Conservation (phyloP, 1,284 basidiomycete species). For the Vanrija humicola region DNA sequence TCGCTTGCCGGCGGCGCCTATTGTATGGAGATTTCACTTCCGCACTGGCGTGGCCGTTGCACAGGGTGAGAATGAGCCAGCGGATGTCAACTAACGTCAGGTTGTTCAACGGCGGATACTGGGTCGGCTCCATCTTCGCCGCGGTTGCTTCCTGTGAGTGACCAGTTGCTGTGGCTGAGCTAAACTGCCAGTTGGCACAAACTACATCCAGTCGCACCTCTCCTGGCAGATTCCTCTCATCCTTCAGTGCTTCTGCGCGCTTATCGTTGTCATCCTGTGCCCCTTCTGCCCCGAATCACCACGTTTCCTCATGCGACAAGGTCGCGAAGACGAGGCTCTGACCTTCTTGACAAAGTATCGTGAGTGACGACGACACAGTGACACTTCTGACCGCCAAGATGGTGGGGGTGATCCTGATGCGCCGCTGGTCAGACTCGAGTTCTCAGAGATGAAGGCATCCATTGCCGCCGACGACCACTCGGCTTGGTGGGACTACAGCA, state of each 20-base stretch:
- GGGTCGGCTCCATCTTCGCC: constrained; percentile 27
- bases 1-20: constrained; percentile 55
- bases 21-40: constrained; percentile 56
- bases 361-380: not conserved
- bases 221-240: constrained; percentile 31
- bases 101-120: not conserved
- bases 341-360: constrained; percentile 29
- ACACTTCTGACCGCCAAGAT: constrained; percentile 1
- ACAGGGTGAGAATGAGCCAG: constrained; percentile 51
- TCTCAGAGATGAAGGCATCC: constrained; percentile 57
- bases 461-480: constrained; percentile 60
- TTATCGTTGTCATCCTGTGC: constrained; percentile 1
- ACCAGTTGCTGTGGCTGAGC: too few species aligned
- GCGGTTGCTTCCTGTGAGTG: constrained; percentile 32
- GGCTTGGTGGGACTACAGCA: constrained; percentile 55
- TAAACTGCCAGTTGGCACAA: constrained; percentile 18
- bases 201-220: constrained; percentile 24
- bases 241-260: constrained; percentile 19
- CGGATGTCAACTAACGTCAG: constrained; percentile 3
- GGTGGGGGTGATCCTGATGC: constrained; percentile 29
- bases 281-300: constrained; percentile 37
- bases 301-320: constrained; percentile 39
- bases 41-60: constrained; percentile 61
- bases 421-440: constrained; percentile 55
- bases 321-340: constrained; percentile 28